Evolutionary conservation across 306 rosid genomes (phyloP).

Genomic region (Albizia julibrissin): DNA sequence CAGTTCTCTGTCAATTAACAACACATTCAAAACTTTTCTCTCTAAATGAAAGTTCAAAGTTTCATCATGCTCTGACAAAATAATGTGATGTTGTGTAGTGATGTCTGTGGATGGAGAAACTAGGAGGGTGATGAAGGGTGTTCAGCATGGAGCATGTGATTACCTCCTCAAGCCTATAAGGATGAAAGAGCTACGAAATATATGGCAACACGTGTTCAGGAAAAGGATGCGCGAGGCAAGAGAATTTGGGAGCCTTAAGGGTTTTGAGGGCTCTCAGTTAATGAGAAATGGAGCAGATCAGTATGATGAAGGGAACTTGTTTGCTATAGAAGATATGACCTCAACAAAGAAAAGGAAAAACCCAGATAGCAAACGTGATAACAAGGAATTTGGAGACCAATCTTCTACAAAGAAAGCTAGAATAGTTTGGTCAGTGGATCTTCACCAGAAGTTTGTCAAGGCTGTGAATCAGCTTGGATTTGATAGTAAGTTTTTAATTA

Average conservation of each 20-base stretch:
- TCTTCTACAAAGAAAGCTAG: slow-evolving; percentile 73
- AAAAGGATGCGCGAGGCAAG: slow-evolving; percentile 77
- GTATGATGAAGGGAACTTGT: slow-evolving; percentile 62
- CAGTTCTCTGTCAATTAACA: slow-evolving; percentile 42
- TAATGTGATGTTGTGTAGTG: slow-evolving; percentile 54
- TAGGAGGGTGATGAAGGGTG: slow-evolving; percentile 87
- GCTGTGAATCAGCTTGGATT: slow-evolving; percentile 86
- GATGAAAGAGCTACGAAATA: slow-evolving; percentile 88
- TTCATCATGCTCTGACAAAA: slow-evolving; percentile 33
- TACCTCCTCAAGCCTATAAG: slow-evolving; percentile 90
- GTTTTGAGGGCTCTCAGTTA: slow-evolving; percentile 55
- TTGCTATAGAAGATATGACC: slow-evolving; percentile 57
- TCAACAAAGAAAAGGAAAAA: slow-evolving; percentile 66
- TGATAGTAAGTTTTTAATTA: slow-evolving; percentile 62
- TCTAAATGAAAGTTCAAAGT: slow-evolving; percentile 24
- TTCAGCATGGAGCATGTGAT: slow-evolving; percentile 95
- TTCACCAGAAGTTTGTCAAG: slow-evolving; percentile 87
- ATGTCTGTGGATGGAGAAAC: slow-evolving; percentile 95
- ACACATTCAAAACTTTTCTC: slow-evolving; percentile 27
- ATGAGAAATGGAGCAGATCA: slow-evolving; percentile 55
- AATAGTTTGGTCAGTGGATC: slow-evolving; percentile 92
- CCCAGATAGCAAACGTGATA: slow-evolving; percentile 56
- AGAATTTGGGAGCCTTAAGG: slow-evolving; percentile 64
- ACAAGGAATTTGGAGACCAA: slow-evolving; percentile 57
- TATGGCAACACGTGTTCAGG: slow-evolving; percentile 87